Evolutionary conservation across 768 basidiomycete genomes (phyloP).

Genomic region (Hypholoma sublateritium): DNA sequence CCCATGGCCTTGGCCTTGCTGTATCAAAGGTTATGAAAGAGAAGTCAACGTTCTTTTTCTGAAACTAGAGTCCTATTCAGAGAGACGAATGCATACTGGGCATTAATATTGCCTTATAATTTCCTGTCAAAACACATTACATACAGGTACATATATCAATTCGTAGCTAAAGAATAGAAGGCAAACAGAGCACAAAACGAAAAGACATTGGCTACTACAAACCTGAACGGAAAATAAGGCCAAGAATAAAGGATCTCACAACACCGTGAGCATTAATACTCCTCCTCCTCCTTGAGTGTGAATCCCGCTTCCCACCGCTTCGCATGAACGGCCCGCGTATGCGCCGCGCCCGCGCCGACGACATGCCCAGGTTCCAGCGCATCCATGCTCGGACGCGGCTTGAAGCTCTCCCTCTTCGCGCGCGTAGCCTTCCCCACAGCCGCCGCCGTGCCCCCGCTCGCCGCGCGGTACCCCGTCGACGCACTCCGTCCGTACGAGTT

Average conservation of each 20-base stretch:
- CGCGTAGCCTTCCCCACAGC: constrained; percentile 44
- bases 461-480: constrained; percentile 23
- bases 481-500: constrained; percentile 15
- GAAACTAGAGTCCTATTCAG: neutral
- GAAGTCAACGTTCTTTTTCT: too few species aligned
- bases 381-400: constrained; percentile 76
- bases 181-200: neutral
- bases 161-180: neutral
- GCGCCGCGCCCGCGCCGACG: constrained; percentile 1
- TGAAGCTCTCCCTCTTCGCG: constrained; percentile 76
- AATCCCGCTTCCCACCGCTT: constrained; percentile 30
- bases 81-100: neutral
- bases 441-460: constrained; percentile 24
- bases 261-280: constrained; percentile 26
- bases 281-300: constrained; percentile 52
- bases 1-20: too few species aligned
- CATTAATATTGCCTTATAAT: neutral
- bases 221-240: neutral
- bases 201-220: constrained; percentile 1
- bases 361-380: constrained; percentile 25
- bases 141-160: neutral
- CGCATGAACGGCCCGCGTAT: constrained; percentile 25
- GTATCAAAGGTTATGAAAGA: too few species aligned
- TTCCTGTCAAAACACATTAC: neutral
- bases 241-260: constrained; percentile 8